phyloP scores from a whole-genome alignment of 2,329 filamentous ascomycete genomes.

The Colletotrichum camelliae region DNA sequence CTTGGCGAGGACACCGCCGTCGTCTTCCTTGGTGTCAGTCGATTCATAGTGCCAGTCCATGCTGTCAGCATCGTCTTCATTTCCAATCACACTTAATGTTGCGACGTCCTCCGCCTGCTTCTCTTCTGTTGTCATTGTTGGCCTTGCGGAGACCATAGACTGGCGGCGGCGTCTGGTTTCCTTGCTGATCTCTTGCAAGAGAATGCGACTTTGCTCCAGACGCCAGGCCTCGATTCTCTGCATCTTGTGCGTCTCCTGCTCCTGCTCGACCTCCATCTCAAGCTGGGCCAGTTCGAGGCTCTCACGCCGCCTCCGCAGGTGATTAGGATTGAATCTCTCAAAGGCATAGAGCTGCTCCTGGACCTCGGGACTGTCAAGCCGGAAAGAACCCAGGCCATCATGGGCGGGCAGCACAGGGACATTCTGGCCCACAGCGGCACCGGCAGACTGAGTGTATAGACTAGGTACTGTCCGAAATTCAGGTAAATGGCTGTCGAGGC shows the following conservation, averaged over 20 bases:
- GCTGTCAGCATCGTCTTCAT: slow-evolving; percentile 40
- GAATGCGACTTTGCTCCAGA: slow-evolving; percentile 83
- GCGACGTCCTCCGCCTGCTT: slow-evolving; percentile 35
- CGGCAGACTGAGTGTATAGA: slow-evolving; percentile 44
- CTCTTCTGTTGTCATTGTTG: slow-evolving; percentile 32
- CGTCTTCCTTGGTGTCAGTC: slow-evolving; percentile 48
- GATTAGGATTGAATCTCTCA: slow-evolving; percentile 80
- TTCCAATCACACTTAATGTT: slow-evolving; percentile 30
- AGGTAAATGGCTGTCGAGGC: slow-evolving; percentile 88
- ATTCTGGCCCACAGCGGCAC: slow-evolving; percentile 57
- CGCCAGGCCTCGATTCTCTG: slow-evolving; percentile 91
- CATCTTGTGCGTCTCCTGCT: slow-evolving; percentile 75
- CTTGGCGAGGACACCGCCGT: slow-evolving; percentile 77
- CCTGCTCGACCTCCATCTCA: slow-evolving; percentile 57
- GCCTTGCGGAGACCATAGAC: slow-evolving; percentile 57
- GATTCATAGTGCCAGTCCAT: slow-evolving; percentile 60
- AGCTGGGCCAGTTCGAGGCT: slow-evolving; percentile 56
- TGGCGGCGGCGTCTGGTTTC: slow-evolving; percentile 76
- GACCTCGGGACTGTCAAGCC: slow-evolving; percentile 64
- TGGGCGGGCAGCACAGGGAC: slow-evolving; percentile 84
- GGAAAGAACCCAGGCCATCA: slow-evolving; percentile 90
- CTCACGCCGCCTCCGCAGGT: slow-evolving; percentile 60
- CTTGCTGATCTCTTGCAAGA: slow-evolving; percentile 87
- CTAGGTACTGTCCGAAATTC: slow-evolving; percentile 75
- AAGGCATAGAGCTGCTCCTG: slow-evolving; percentile 91